Conservation (phyloP, 495 filamentous ascomycete species). For the Penicillium egyptiacum region DNA sequence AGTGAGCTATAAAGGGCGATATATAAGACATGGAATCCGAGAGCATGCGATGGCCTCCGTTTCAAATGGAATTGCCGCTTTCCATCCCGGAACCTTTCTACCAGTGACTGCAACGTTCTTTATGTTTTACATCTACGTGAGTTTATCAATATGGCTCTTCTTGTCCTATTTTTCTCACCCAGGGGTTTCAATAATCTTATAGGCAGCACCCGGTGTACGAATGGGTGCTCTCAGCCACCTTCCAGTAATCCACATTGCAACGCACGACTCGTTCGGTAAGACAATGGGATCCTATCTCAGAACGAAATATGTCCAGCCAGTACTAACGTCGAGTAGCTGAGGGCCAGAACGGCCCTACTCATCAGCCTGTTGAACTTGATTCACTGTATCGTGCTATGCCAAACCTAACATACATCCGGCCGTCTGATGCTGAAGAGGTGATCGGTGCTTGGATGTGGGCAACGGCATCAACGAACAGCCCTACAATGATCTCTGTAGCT, state of each 20-base stretch:
- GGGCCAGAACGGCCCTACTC: constrained; percentile 54
- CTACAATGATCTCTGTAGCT: constrained; percentile 34
- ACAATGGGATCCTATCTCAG: too few species aligned
- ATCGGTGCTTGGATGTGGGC: constrained; percentile 30
- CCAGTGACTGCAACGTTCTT: constrained; percentile 40
- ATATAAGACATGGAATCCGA: constrained; percentile 36
- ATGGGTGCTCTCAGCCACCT: constrained; percentile 52
- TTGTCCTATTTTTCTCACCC: not conserved
- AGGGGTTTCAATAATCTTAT: not conserved
- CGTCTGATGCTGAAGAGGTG: constrained; percentile 43
- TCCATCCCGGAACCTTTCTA: constrained; percentile 33
- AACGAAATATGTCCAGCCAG: too few species aligned
- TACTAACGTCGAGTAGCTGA: constrained; percentile 4
- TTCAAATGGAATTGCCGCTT: constrained; percentile 47
- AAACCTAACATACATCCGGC: constrained; percentile 50
- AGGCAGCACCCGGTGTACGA: constrained; percentile 50
- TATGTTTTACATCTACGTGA: constrained; percentile 50
- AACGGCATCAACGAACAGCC: too few species aligned
- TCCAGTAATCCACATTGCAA: constrained; percentile 50
- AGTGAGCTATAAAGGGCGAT: constrained; percentile 25
- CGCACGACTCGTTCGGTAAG: constrained; percentile 48
- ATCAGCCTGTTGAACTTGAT: constrained; percentile 53
- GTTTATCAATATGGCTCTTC: not conserved
- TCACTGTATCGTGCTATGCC: constrained; percentile 53
- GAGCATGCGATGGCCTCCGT: constrained; percentile 50